Evolutionary conservation across 2,329 filamentous ascomycete genomes (phyloP), one percentile per base, ranked within the genome.

Genomic region (Microdochium paspali): DNA sequence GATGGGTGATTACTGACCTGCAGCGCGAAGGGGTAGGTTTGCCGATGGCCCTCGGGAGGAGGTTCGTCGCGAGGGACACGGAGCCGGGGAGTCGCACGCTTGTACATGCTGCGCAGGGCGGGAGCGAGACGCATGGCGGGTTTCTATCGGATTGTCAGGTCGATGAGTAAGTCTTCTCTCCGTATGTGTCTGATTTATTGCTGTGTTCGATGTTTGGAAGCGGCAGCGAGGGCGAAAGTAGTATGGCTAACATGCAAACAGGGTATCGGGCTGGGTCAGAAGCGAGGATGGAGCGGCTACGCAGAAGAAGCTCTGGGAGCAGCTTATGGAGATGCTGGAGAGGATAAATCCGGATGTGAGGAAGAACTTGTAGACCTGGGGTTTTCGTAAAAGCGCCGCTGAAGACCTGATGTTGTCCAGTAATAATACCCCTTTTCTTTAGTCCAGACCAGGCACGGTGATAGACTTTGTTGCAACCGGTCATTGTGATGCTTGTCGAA

Each of bases 121-220:
- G 45, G 3, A 18, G 32, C 24, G 47, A 54, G 13, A 54, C 50
- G 5, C 47, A 54, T 44, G 50, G 53, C 21, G 49, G 51, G 24
- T 55, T 53, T 39, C 23, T 55, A 7, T 46, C 48, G 21, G 51
- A 55, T 42, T 55, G 53, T 32, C 24, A 49, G 25, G 25, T 53
- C 4, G 48, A 48, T 5, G 43, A 45, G 53, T 54, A 50, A 47
- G 53, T 39, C 18, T 4, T 20, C 6, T 18, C n/a, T 28, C 24
- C 6, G 20, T 25, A 15, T 9, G 21, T 20, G 13, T n/a, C 12
- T 20, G 13, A 2, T 2, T 24, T 3, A 20, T 10, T 15, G 28
- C 9, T 30, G 9, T 30, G 28, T 9, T 30, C 15, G 28, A n/a
- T n/a, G n/a, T n/a, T n/a, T n/a, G n/a, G n/a, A n/a, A n/a, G n/a